Evolutionary conservation across 148 eudicot genomes (phyloP), one percentile per base, ranked within the genome.

Genomic region (Nepenthes mirabilis): DNA sequence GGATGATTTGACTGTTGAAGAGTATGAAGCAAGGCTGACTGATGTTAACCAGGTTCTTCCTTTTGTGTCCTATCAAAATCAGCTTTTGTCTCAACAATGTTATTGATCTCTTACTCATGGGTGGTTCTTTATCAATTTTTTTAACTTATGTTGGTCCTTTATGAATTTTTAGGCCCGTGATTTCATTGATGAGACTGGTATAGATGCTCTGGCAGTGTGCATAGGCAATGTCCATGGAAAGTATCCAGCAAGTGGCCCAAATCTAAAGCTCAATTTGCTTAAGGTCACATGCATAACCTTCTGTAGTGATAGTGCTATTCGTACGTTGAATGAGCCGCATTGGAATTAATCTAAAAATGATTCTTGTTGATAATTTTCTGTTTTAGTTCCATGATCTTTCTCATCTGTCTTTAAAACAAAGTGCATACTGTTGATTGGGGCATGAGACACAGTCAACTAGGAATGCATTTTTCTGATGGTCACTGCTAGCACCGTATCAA

Each of bases 191-290:
- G 75, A 78, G 60, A 87, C 97, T 10, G 82, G 80, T 49, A 75
- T 94, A 64, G 99, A 94, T 78, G 91, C 97, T 75, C 74, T 94
- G 69, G 99, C 97, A 54, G 97, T 94, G 62, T 94, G 99, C 69
- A 82, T 94, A 37, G 99, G 99, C 68, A 94, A 94, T 72, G 97
- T 94, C 71, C 99, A 94, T 64, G 99, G 99, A 52, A 89, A 84
- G 72, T 94, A 94, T 65, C 99, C 99, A 63, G 77, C 86, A 59
- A 82, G 71, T 76, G 99, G 99, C 58, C 97, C 95, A 59, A 77
- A 86, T 65, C 87, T 94, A 56, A 83, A 71, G 74, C 89, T 94
- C 67, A 95, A 89, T 80, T 84, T 94, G 79, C 99, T 94, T 1
- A 73, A 94, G 99, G 99, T 89, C 34, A 33, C 23, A 43, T 47